Base-by-base conservation (phyloP, 805 yeast genomes). In the Blastobotrys chiropterorum region DNA sequence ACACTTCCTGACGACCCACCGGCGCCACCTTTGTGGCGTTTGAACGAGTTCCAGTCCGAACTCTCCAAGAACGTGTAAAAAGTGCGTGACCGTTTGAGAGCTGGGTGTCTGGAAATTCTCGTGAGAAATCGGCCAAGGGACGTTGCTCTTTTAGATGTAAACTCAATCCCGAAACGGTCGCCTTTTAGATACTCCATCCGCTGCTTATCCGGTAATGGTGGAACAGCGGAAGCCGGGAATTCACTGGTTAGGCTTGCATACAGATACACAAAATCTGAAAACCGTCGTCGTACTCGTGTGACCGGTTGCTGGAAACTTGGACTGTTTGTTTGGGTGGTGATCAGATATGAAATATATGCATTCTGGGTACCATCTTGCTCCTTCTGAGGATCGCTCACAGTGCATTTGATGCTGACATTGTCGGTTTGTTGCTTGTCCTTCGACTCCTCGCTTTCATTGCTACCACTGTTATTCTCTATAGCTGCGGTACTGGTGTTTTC, bases 151-250 rank as follows among this genome's bases (percentile, higher is more conserved):
- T 87, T 86, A 54, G 76, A 73, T 0, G 96, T 92, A 67, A 94
- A 94, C 53, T 86, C 90, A 13, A 80, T 75, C 22, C 92, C 82
- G 65, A 92, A 92, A 39, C 98, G 75, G 61, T 92, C 97, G 8
- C 99, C 98, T 39, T 95, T 90, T 49, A 92, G 76, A 68, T 94
- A 92, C 66, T 92, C 96, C 60, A 92, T 74, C 54, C 95, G 80
- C 71, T 86, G 87, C 67, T 90, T 90, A 56, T 92, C 95, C 0
- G 99, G 99, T 50, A 92, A 74, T 13, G 98, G 97, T 0, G 99
- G 99, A 0, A 92, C 80, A 13, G 94, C 80, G 54, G 87, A 76
- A 2, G 94, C 86, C 0, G 97, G 96, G 64, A 74, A 86, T 64
- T 90, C 97, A 58, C 81, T 83, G 48, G 75, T 66, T 50, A 92